Percentiles rank a stretch among this genome's conserved stretches.
These are phyloP conservation scores for Lathyrus sativus DNA, from an alignment of 306 rosid genomes.

Conservation along the genomic window DNA sequence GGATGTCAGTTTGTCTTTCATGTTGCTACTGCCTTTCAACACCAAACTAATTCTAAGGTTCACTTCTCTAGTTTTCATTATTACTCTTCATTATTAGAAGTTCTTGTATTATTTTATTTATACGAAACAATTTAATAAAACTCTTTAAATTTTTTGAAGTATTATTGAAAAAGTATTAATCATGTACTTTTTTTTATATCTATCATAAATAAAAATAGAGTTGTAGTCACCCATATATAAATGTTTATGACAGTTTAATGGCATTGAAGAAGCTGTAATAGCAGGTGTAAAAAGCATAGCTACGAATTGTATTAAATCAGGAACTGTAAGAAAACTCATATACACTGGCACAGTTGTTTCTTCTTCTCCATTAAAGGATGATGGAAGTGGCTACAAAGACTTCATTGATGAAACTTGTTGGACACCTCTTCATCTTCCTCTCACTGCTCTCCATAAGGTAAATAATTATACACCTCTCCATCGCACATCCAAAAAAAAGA, in stretches of 20 bases:
- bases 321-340: slow-evolving; percentile 51
- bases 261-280: slow-evolving; percentile 46
- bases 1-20: slow-evolving; percentile 61
- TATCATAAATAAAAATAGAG: too few species aligned
- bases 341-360: slow-evolving; percentile 52
- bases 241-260: slow-evolving; percentile 38
- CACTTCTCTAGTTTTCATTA: not conserved
- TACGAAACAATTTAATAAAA: too few species aligned
- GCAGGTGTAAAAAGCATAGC: slow-evolving; percentile 42
- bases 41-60: slow-evolving; percentile 46
- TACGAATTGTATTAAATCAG: slow-evolving; percentile 34
- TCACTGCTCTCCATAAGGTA: slow-evolving; percentile 5
- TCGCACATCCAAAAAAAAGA: too few species aligned
- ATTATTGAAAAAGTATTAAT: too few species aligned
- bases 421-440: slow-evolving; percentile 46
- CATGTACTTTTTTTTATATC: too few species aligned
- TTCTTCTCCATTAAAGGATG: slow-evolving; percentile 49
- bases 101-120: too few species aligned
- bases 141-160: too few species aligned
- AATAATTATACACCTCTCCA: too few species aligned
- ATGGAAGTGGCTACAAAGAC: slow-evolving; percentile 43
- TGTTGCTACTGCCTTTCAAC: slow-evolving; percentile 46
- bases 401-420: slow-evolving; percentile 56
- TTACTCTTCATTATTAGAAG: not conserved
- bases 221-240: not conserved